A percentile compares a stretch with the other conserved stretches of the same genome.
These are phyloP conservation scores for Anthracocystis panici-leucophaei DNA, from an alignment of 1,284 basidiomycete species.

Conservation along the genomic window DNA sequence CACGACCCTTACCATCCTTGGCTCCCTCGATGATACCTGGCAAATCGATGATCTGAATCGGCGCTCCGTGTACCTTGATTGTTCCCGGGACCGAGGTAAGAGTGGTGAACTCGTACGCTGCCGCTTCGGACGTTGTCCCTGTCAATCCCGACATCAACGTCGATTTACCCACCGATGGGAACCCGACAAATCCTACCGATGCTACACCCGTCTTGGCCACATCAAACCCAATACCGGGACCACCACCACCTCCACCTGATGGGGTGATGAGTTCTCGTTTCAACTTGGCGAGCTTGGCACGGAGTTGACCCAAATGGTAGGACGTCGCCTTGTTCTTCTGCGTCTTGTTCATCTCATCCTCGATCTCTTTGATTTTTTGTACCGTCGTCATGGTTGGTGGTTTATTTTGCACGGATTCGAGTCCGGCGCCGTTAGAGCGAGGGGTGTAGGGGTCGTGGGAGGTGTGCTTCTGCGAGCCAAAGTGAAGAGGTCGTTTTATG, in stretches of 20 bases:
- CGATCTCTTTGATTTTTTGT: slow-evolving; percentile 68
- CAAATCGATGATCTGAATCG: slow-evolving; percentile 78
- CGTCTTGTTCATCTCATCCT: slow-evolving; percentile 73
- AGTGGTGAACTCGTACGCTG: slow-evolving; percentile 94
- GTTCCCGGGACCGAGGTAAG: slow-evolving; percentile 88
- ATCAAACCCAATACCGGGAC: slow-evolving; percentile 79
- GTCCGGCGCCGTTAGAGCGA: slow-evolving; percentile 19
- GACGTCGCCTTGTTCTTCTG: slow-evolving; percentile 88
- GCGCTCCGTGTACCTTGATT: slow-evolving; percentile 87
- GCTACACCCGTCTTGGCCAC: slow-evolving; percentile 96
- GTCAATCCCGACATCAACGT: slow-evolving; percentile 96
- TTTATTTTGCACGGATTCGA: slow-evolving; percentile 26
- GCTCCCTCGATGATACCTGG: slow-evolving; percentile 98
- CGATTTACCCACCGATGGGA: slow-evolving; percentile 77
- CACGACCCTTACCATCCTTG: slow-evolving; percentile 96
- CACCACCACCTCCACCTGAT: slow-evolving; percentile 82
- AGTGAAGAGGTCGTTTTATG: too few species aligned
- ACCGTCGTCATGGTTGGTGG: slow-evolving; percentile 57
- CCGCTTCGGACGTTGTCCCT: slow-evolving; percentile 96
- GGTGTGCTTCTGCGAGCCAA: background rate
- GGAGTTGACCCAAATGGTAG: slow-evolving; percentile 95
- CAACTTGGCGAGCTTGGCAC: slow-evolving; percentile 97
- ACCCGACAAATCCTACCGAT: slow-evolving; percentile 79
- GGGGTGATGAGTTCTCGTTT: slow-evolving; percentile 91
- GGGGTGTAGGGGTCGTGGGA: background rate